phyloP scores from a whole-genome alignment of 192 early-diverging fungal species.

The Linnemannia zychae region DNA sequence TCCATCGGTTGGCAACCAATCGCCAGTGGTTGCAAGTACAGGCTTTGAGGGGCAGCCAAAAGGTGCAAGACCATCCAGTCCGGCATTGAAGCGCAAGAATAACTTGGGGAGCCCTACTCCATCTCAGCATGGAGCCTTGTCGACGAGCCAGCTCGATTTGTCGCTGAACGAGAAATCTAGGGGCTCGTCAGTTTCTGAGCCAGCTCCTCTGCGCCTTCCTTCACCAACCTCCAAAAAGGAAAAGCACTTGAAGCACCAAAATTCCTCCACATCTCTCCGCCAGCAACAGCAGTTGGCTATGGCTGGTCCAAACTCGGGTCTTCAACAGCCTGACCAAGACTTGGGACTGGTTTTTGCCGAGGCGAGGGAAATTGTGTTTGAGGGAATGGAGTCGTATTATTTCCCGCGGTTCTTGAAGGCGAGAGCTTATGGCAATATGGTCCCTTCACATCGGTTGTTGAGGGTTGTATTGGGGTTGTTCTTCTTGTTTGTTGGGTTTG shows the following conservation, averaged over 20 bases:
- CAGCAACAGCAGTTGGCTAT: background rate
- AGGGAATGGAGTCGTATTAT: slow-evolving; percentile 64
- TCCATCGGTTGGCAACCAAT: background rate
- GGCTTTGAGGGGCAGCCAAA: background rate
- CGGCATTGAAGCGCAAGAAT: slow-evolving; percentile 10
- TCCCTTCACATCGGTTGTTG: slow-evolving; percentile 58
- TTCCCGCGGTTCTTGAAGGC: slow-evolving; percentile 70
- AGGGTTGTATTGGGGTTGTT: slow-evolving; percentile 63
- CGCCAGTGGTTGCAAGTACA: background rate
- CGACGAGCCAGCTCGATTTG: background rate
- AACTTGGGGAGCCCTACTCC: background rate
- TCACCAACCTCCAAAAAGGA: background rate
- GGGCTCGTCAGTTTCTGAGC: too few relatives aligned
- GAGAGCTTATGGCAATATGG: slow-evolving; percentile 71
- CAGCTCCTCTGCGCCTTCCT: background rate
- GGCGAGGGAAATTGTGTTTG: slow-evolving; percentile 67
- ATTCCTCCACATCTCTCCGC: background rate
- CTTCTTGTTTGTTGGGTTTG: slow-evolving; percentile 65
- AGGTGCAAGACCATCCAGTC: background rate
- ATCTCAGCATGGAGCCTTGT: background rate
- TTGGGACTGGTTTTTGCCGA: slow-evolving; percentile 63
- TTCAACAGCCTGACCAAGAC: slow-evolving; percentile 38
- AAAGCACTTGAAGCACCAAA: background rate
- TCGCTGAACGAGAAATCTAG: background rate
- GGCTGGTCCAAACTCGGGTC: background rate